These are phyloP conservation scores for Fusarium oxysporum DNA, from an alignment of 2,329 filamentous ascomycete genomes.

Conservation along the genomic window DNA sequence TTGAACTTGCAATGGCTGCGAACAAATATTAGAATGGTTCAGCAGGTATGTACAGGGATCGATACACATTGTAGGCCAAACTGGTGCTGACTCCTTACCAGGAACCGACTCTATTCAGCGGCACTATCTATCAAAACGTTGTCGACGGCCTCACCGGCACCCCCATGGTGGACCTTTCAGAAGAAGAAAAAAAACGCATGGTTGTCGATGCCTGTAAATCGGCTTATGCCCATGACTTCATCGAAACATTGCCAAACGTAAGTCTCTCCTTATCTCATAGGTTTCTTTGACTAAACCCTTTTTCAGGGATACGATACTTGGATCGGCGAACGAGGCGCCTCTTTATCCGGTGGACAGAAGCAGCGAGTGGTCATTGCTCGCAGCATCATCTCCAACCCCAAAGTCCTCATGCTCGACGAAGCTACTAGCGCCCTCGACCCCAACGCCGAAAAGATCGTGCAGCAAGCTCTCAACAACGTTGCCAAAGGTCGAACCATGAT, in stretches of 20 bases:
- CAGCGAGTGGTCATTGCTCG: conserved; percentile 76
- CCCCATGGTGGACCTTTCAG: conserved; percentile 51
- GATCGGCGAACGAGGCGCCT: conserved; percentile 73
- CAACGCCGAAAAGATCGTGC: conserved; percentile 63
- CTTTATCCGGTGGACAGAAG: conserved; percentile 74
- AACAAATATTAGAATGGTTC: conserved; percentile 64
- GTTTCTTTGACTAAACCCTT: not conserved
- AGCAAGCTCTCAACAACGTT: conserved; percentile 64
- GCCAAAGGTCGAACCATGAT: conserved; percentile 72
- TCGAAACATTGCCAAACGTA: conserved; percentile 57
- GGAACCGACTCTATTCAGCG: conserved; percentile 66
- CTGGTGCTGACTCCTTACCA: conserved; percentile 41
- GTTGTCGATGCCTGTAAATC: conserved; percentile 62
- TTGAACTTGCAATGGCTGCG: conserved; percentile 65
- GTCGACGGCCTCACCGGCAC: conserved; percentile 58
- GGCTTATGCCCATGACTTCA: conserved; percentile 66
- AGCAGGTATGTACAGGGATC: conserved; percentile 46
- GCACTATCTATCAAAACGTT: conserved; percentile 65
- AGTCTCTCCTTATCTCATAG: not conserved
- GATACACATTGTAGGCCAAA: accelerated
- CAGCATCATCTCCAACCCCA: conserved; percentile 72
- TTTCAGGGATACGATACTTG: conserved; percentile 66
- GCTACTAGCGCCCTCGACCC: conserved; percentile 70
- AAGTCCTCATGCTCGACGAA: conserved; percentile 75
- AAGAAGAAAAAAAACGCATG: conserved; percentile 57